These are phyloP conservation scores for Rhodotorula toruloides DNA, from an alignment of 768 basidiomycete species.

Conservation along the genomic window DNA sequence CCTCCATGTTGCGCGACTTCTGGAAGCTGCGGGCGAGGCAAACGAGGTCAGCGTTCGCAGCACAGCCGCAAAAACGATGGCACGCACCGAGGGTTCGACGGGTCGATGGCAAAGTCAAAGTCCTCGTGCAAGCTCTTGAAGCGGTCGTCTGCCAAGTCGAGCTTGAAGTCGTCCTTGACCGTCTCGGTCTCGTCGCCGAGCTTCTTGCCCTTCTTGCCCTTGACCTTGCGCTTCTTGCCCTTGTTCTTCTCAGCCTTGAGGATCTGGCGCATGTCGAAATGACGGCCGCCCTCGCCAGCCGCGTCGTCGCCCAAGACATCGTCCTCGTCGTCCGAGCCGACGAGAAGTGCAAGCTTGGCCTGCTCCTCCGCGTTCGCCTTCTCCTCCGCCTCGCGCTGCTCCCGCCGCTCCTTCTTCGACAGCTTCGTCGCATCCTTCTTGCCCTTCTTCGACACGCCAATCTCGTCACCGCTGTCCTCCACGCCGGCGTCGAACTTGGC, in stretches of 20 bases:
- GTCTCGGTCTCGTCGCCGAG: constrained; percentile 50
- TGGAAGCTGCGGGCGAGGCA: constrained; percentile 61
- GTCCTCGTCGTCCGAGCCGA: constrained; percentile 59
- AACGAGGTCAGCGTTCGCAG: not conserved
- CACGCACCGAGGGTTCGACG: constrained; percentile 85
- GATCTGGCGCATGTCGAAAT: constrained; percentile 86
- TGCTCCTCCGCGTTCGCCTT: constrained; percentile 21
- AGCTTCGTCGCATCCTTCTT: constrained; percentile 37
- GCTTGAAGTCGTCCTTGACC: constrained; percentile 69
- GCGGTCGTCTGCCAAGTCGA: constrained; percentile 79
- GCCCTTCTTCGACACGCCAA: constrained; percentile 39
- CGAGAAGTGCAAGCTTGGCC: constrained; percentile 44
- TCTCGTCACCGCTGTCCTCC: constrained; percentile 38
- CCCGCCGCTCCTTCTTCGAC: constrained; percentile 36
- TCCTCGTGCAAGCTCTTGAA: constrained; percentile 85
- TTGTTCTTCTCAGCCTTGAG: constrained; percentile 73
- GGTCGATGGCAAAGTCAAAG: constrained; percentile 89
- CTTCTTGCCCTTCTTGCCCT: constrained; percentile 46
- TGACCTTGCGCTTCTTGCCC: constrained; percentile 45
- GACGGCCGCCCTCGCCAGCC: constrained; percentile 54
- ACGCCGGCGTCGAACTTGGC: constrained; percentile 32
- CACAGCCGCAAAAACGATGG: not conserved
- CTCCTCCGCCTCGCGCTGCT: constrained; percentile 36
- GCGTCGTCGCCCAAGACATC: constrained; percentile 41
- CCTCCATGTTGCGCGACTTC: constrained; percentile 84